Conservation (phyloP, 345 rosid species). For the Erucastrum elatum region DNA sequence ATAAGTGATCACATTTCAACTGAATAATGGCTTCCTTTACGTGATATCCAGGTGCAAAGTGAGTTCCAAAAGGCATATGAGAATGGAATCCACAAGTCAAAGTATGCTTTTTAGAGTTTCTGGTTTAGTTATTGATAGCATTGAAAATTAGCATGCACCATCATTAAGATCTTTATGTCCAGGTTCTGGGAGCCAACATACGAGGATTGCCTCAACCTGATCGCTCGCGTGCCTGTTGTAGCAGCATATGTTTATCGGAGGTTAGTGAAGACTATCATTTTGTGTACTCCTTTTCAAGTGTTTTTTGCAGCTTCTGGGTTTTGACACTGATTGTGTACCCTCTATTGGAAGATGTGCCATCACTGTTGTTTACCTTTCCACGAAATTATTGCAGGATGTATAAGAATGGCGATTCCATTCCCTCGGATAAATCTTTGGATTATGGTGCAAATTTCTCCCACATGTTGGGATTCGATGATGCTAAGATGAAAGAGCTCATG, state of each 20-base stretch:
- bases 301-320: slow-evolving; percentile 5
- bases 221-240: slow-evolving; percentile 83
- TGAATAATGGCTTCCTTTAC: slow-evolving; percentile 10
- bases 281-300: neutral
- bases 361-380: slow-evolving; percentile 2
- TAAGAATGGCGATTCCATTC: slow-evolving; percentile 72
- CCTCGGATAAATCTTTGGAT: slow-evolving; percentile 74
- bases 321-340: slow-evolving; percentile 1
- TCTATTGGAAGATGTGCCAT: neutral
- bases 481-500: slow-evolving; percentile 93
- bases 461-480: slow-evolving; percentile 91
- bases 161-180: slow-evolving; percentile 27
- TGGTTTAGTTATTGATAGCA: slow-evolving; percentile 21
- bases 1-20: neutral
- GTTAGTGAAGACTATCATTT: slow-evolving; percentile 45
- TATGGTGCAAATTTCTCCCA: slow-evolving; percentile 89
- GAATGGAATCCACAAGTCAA: slow-evolving; percentile 82
- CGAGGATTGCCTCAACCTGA: slow-evolving; percentile 87
- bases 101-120: slow-evolving; percentile 51
- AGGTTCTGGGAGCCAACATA: slow-evolving; percentile 99
- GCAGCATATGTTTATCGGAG: slow-evolving; percentile 92
- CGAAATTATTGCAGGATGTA: slow-evolving; percentile 56
- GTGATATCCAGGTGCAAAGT: slow-evolving; percentile 76
- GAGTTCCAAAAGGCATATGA: slow-evolving; percentile 96
- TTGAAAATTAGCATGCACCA: slow-evolving; percentile 13